A percentile compares a stretch with the other conserved stretches of the same genome.
phyloP scores from a whole-genome alignment of 176 grass and related monocot species.

The Hordeum marinum region DNA sequence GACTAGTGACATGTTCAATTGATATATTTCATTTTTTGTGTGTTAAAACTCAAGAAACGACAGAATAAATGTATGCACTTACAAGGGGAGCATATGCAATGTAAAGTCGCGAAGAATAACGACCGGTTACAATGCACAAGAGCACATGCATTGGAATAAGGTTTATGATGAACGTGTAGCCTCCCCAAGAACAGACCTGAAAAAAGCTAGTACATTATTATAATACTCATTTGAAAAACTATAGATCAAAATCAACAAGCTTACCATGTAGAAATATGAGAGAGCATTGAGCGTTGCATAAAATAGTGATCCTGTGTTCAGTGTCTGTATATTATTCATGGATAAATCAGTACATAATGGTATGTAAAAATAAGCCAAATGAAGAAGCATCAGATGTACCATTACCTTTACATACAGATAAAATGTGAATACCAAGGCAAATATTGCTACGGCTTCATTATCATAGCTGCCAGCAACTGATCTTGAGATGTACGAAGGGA shows the following conservation, averaged over 20 bases:
- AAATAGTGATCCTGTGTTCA: constrained; percentile 97
- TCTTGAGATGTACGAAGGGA: constrained; percentile 97
- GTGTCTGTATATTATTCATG: constrained; percentile 58
- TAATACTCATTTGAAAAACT: constrained; percentile 23
- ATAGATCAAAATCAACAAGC: constrained; percentile 8
- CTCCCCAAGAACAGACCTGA: constrained; percentile 99
- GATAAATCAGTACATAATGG: constrained; percentile 19
- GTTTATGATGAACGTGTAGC: constrained; percentile 99
- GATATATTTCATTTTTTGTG: not conserved
- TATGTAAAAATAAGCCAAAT: constrained; percentile 5
- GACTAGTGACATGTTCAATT: not conserved
- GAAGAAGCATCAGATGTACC: not conserved
- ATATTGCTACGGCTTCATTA: constrained; percentile 99
- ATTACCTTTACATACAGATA: constrained; percentile 99
- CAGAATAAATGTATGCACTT: constrained; percentile 33
- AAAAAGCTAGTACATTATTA: constrained; percentile 35
- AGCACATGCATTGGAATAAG: constrained; percentile 99
- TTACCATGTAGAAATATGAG: constrained; percentile 99
- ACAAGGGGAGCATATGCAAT: constrained; percentile 99
- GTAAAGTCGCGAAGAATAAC: constrained; percentile 92
- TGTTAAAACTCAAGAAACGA: not conserved
- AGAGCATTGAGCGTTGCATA: constrained; percentile 97
- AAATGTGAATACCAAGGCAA: constrained; percentile 96
- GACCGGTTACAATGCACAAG: constrained; percentile 94
- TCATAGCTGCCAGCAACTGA: constrained; percentile 99